Percentiles rank a stretch among this genome's conserved stretches.
Conservation (phyloP, 1,139 yeast genomes). For the Spathaspora sp. region DNA sequence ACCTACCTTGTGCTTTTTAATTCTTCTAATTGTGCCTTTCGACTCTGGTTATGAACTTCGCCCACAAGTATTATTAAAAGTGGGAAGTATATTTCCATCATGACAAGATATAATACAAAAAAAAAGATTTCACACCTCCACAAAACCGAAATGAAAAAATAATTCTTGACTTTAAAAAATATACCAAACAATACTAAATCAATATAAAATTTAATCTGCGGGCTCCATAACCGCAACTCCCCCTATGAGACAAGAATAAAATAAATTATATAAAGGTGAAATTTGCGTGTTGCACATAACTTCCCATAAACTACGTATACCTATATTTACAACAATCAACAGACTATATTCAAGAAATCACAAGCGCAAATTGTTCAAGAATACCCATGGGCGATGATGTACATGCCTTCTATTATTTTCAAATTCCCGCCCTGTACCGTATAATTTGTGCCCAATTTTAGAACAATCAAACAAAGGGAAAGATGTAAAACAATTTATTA, state of each 20-base stretch:
- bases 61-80: not conserved
- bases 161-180: not conserved
- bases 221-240: not conserved
- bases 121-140: not conserved
- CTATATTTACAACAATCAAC: too few relatives aligned
- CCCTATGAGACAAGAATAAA: not conserved
- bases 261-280: not conserved
- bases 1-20: not conserved
- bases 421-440: not conserved
- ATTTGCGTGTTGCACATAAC: too few relatives aligned
- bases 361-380: not conserved
- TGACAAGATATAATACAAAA: not conserved
- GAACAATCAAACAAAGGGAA: not conserved
- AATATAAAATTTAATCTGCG: not conserved
- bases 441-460: not conserved
- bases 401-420: not conserved
- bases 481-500: not conserved
- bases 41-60: not conserved
- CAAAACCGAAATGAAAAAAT: not conserved
- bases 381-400: not conserved
- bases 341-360: too few relatives aligned
- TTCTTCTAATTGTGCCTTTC: not conserved
- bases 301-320: too few relatives aligned
- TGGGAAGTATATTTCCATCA: not conserved
- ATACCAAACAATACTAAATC: not conserved